phyloP scores from a whole-genome alignment of 495 filamentous ascomycete genomes.

The Aspergillus hancockii region DNA sequence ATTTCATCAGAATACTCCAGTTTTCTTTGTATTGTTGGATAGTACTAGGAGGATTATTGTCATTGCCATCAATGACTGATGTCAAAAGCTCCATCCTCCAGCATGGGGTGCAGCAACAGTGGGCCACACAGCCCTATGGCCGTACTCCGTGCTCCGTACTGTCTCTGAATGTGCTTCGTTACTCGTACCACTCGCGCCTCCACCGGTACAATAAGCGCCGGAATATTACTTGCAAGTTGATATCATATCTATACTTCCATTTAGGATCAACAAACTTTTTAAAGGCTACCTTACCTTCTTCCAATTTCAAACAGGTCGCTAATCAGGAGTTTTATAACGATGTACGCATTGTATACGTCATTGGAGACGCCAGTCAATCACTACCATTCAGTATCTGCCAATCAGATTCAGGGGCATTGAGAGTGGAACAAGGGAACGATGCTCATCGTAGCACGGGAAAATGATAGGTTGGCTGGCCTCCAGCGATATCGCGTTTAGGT shows the following conservation, averaged over 20 bases:
- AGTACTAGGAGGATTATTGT: background rate
- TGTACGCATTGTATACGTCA: background rate
- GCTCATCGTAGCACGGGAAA: too few relatives aligned
- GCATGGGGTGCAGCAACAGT: background rate
- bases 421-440: background rate
- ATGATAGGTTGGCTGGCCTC: too few relatives aligned
- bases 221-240: background rate
- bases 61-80: background rate
- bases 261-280: background rate
- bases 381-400: background rate
- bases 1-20: background rate
- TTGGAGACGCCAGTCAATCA: background rate
- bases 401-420: background rate
- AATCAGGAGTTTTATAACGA: background rate
- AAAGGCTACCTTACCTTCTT: background rate
- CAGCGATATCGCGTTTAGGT: too few relatives aligned
- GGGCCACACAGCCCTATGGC: constrained; percentile 16
- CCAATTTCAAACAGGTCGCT: background rate
- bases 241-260: background rate
- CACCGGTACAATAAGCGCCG: background rate
- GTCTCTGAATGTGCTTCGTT: background rate
- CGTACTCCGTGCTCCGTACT: background rate
- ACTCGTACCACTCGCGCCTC: background rate
- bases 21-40: background rate
- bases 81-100: background rate